Base-by-base conservation (phyloP, 2,329 filamentous ascomycete species). In the Clarireedia hainanense region DNA sequence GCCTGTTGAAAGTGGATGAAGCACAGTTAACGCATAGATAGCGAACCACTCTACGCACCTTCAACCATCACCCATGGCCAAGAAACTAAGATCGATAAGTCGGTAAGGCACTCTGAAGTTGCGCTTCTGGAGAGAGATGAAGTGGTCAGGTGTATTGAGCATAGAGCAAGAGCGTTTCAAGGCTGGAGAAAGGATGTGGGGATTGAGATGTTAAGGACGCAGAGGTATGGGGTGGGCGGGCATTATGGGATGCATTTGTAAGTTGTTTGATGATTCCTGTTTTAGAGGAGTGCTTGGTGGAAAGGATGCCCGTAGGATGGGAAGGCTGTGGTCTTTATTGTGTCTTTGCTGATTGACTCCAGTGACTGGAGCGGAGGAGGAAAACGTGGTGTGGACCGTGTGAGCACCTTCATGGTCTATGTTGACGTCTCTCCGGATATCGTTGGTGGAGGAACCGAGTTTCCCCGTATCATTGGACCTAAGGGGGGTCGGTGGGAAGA, bases 321-420 rank as follows among this genome's bases (percentile, higher is more conserved):
- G 34, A 9, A 5, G 37, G n/a, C 12, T 14, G 7, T n/a, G 14
- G 39, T n/a, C 39, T 20, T 42, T n/a, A 7, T 42, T 42, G 9
- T 42, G n/a, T 5, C n/a, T 15, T 9, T 7, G 10, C 52, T 55
- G 24, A 55, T 27, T 4, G 69, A 3, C 80, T 80, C 84, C 61
- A 84, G 78, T 64, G 81, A 85, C 67, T 84, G 80, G 79, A 71
- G 69, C 43, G 74, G 73, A 5, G 70, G 71, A 0, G 70, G 71
- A 0, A 65, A 61, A 45, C 67, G 67, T 50, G 72, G 67, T 56
- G 64, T 52, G 4, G 74, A 73, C 37, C 70, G 81, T 0, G 68
- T 80, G 5, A 80, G 75, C 55, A 81, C 75, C 2, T 84, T 84
- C 63, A 84, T 84, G 80, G 81, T 84, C 1, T 85, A 83, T 63